Evolutionary conservation across 148 eudicot genomes (phyloP).

Genomic region (Salicornia ramosissima): DNA sequence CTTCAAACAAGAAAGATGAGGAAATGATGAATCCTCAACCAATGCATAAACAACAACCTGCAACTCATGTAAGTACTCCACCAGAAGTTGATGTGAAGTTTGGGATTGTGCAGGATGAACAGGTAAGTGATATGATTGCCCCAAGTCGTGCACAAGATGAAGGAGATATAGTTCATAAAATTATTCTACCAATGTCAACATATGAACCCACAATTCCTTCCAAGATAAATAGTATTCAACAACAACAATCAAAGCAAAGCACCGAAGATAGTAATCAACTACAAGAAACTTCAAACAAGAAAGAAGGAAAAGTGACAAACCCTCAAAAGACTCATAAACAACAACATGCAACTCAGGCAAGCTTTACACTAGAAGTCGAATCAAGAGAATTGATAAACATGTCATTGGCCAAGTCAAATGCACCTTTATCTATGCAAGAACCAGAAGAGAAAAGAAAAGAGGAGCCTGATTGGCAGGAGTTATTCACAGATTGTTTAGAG

Average conservation of each 20-base stretch:
- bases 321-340: constrained; percentile 3
- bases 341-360: constrained; percentile 13
- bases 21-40: too few species aligned
- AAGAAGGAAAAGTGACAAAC: constrained; percentile 15
- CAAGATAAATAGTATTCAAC: too few species aligned
- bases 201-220: too few species aligned
- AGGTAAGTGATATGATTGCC: too few species aligned
- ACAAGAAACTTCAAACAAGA: background rate
- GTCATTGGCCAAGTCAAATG: constrained; percentile 12
- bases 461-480: constrained; percentile 55
- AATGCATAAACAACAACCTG: too few species aligned
- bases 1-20: too few species aligned
- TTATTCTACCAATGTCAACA: too few species aligned
- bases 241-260: constrained; percentile 1
- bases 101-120: too few species aligned
- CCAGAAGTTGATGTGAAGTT: too few species aligned
- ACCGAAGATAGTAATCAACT: constrained; percentile 17
- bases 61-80: too few species aligned
- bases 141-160: too few species aligned
- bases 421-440: constrained; percentile 9
- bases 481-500: constrained; percentile 57
- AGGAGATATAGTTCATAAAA: too few species aligned
- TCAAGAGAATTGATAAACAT: constrained; percentile 11
- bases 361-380: constrained; percentile 14
- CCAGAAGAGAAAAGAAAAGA: constrained; percentile 23